phyloP scores from a whole-genome alignment of 352 stramenopile genomes.

The Phytophthora sp. region DNA sequence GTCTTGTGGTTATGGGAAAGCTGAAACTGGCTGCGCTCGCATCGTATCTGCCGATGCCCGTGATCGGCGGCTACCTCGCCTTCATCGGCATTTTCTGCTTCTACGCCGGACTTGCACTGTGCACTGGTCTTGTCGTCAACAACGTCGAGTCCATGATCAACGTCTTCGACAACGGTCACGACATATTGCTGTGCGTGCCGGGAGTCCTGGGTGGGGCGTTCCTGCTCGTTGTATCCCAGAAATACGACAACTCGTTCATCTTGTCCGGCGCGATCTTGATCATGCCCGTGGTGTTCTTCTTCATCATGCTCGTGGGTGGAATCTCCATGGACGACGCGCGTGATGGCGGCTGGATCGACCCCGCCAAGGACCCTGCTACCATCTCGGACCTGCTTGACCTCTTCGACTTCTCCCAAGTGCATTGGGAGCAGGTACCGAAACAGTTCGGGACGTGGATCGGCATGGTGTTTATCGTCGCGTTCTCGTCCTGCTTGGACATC shows the following conservation, averaged over 20 bases:
- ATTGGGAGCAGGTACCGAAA: slow-evolving; percentile 85
- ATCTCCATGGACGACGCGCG: slow-evolving; percentile 9
- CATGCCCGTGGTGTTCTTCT: slow-evolving; percentile 93
- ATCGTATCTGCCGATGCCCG: too few relatives aligned
- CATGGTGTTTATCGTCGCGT: slow-evolving; percentile 97
- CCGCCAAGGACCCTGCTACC: slow-evolving; percentile 49
- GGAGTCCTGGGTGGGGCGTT: too few relatives aligned
- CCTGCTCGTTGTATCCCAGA: slow-evolving; percentile 78
- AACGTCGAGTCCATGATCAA: slow-evolving; percentile 75
- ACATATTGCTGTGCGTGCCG: too few relatives aligned
- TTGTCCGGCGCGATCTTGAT: slow-evolving; percentile 82
- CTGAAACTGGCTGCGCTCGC: slow-evolving; percentile 94
- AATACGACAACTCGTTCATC: slow-evolving; percentile 71
- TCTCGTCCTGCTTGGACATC: slow-evolving; percentile 95
- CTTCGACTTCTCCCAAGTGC: slow-evolving; percentile 88
- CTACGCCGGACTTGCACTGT: too few relatives aligned
- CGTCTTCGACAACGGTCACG: slow-evolving; percentile 52
- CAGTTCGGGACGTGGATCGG: slow-evolving; percentile 90
- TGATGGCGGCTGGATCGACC: slow-evolving; percentile 88
- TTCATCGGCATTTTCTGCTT: too few relatives aligned
- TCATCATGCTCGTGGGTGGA: slow-evolving; percentile 2
- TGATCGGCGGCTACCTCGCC: too few relatives aligned
- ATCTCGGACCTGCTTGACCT: slow-evolving; percentile 79
- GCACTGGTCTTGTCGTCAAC: slow-evolving; percentile 89
- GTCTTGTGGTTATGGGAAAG: slow-evolving; percentile 93